Base-by-base conservation (phyloP, 2,329 filamentous ascomycete genomes). In the Simplicillium aogashimaense region DNA sequence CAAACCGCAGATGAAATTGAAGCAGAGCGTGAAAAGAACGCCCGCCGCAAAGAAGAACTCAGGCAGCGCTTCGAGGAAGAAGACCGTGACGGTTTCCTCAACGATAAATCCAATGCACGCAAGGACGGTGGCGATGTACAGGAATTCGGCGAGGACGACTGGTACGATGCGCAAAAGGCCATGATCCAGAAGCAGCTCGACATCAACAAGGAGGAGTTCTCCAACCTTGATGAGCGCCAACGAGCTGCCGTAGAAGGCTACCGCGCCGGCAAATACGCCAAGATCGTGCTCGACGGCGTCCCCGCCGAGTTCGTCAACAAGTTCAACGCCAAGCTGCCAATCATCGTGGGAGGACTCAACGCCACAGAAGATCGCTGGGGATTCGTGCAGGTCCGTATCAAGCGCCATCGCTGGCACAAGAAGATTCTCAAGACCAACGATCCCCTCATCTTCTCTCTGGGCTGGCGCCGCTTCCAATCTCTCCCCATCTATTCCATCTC, bases 371-470 rank as follows among this genome's bases (percentile, higher is more conserved):
- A 97, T 60, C 81, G 94, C 38, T 95, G 95, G 58, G 94, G 92
- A 8, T 97, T 85, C 56, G 82, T 97, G 8, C 92, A 98, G 61
- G 82, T 95, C 43, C 81, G 94, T 38, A 94, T 98, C 69, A 98
- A 98, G 74, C 78, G 88, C 40, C 92, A 98, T 61, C 76, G 92
- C 49, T 98, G 94, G 94, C 92, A 98, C 68, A 95, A 95, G 76
- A 94, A 92, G 70, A 97, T 97, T 51, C 72, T 98, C 50, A 98
- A 98, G 70, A 97, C 88, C 29, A 95, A 94, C 57, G 92, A 98
- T 56, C 94, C 92, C 13, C 74, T 98, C 38, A 95, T 98, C 57
- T 92, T 98, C 69, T 95, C 89, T 2, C 73, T 98, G 34, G 92
- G 92, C 33, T 98, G 92, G 92, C 76, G 92, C 38, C 77, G 92